phyloP scores from a whole-genome alignment of 352 stramenopile genomes.

The Blastocystis sp. region DNA sequence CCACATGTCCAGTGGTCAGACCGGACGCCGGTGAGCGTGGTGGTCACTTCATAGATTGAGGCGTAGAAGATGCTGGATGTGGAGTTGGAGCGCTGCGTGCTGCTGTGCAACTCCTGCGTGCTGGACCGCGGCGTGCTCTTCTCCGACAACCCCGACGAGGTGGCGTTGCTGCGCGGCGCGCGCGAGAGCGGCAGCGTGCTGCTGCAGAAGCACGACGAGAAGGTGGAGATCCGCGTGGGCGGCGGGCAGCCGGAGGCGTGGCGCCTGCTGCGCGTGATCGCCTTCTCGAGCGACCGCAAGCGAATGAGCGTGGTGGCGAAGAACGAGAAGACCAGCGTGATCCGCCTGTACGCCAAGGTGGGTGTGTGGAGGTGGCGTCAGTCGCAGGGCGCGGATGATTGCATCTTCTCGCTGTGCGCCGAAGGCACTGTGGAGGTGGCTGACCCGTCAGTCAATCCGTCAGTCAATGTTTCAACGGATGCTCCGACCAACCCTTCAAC shows the following conservation, averaged over 20 bases:
- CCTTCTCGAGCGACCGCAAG: conserved; percentile 96
- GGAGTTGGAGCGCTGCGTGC: conserved; percentile 4
- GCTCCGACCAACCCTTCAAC: too few species aligned
- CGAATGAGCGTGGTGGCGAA: conserved; percentile 94
- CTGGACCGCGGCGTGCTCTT: background rate
- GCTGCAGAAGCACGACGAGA: background rate
- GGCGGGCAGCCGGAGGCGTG: conserved; percentile 76
- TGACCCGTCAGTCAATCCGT: background rate
- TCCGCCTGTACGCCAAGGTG: conserved; percentile 70
- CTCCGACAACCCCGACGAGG: conserved; percentile 39
- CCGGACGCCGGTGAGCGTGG: background rate
- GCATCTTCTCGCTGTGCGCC: conserved; percentile 83
- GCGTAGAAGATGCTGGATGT: background rate
- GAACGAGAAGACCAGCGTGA: conserved; percentile 76
- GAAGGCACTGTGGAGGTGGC: conserved; percentile 74
- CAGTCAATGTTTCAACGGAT: too few species aligned
- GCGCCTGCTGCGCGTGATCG: conserved; percentile 89
- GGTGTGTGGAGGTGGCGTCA: conserved; percentile 74
- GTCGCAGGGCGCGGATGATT: conserved; percentile 88
- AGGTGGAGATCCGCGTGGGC: background rate
- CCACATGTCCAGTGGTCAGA: too few species aligned
- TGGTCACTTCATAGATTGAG: background rate
- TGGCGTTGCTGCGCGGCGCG: background rate
- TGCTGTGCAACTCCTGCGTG: conserved; percentile 32
- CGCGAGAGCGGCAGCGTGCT: background rate